Conservation (phyloP, 2,329 filamentous ascomycete genomes). For the Biscogniauxia marginata region DNA sequence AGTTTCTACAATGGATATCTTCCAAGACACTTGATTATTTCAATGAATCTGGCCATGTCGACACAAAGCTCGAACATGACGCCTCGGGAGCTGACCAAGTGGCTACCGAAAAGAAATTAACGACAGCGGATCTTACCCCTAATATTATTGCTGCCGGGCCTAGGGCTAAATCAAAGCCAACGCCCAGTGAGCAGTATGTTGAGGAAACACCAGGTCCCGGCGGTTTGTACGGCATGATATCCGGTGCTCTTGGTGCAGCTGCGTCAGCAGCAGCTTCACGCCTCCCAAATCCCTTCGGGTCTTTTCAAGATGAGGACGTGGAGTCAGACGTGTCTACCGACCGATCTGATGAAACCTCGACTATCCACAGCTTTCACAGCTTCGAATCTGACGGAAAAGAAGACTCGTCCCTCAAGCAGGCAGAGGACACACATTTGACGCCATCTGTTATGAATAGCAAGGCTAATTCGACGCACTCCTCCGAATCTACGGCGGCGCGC, state of each 20-base stretch:
- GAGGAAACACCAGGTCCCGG: constrained; percentile 36
- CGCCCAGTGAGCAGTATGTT: constrained; percentile 13
- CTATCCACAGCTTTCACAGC: constrained; percentile 50
- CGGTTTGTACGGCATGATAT: constrained; percentile 57
- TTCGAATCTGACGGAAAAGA: constrained; percentile 49
- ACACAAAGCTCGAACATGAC: constrained; percentile 19
- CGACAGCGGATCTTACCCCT: constrained; percentile 22
- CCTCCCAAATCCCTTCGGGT: constrained; percentile 35
- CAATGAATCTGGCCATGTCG: constrained; percentile 21
- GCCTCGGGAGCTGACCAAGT: constrained; percentile 32
- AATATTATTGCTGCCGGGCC: constrained; percentile 9
- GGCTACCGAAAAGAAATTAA: constrained; percentile 17
- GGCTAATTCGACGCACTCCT: constrained; percentile 36
- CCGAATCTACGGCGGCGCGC: constrained; percentile 36
- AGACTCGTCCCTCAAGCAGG: constrained; percentile 18
- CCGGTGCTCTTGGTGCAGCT: constrained; percentile 51
- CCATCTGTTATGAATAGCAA: constrained; percentile 21
- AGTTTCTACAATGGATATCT: constrained; percentile 75
- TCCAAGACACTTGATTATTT: constrained; percentile 40
- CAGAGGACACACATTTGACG: constrained; percentile 19
- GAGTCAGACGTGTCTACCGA: constrained; percentile 30
- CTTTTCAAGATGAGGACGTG: constrained; percentile 30
- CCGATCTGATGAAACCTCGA: constrained; percentile 43
- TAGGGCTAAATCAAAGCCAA: constrained; percentile 18
- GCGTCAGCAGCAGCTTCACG: constrained; percentile 51